Percentiles rank a stretch among this genome's conserved stretches.
Conservation (phyloP, 2,329 filamentous ascomycete genomes). For the Apiospora saccharicola region DNA sequence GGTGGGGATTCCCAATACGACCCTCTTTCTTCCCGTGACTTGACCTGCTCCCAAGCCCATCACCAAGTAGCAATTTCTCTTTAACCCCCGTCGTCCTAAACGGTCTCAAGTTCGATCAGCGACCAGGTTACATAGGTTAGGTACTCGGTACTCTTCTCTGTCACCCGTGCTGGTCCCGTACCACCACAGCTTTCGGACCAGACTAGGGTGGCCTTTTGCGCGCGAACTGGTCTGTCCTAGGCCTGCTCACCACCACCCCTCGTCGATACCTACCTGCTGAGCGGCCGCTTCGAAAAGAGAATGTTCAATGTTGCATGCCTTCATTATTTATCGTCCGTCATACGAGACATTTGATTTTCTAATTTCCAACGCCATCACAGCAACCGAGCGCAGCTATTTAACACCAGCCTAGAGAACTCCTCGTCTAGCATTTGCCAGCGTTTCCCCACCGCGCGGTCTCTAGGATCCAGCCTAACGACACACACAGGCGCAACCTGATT, state of each 20-base stretch:
- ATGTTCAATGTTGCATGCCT: constrained; percentile 21
- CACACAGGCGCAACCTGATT: constrained; percentile 28
- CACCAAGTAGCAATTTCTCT: constrained; percentile 40
- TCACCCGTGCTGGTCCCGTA: constrained; percentile 36
- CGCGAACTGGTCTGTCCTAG: constrained; percentile 3
- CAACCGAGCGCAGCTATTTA: constrained; percentile 49
- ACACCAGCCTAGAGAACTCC: constrained; percentile 44
- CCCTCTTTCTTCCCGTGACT: constrained; percentile 38
- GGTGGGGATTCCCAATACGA: constrained; percentile 46
- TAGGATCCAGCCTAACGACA: constrained; percentile 28
- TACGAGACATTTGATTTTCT: constrained; percentile 53
- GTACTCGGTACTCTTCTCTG: constrained; percentile 21
- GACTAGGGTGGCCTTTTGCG: constrained; percentile 16
- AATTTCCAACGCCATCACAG: constrained; percentile 22
- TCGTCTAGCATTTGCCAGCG: constrained; percentile 24
- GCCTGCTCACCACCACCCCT: constrained; percentile 19
- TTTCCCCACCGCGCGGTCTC: constrained; percentile 28
- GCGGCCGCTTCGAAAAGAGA: constrained; percentile 41
- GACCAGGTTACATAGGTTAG: constrained; percentile 16
- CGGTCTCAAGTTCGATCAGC: constrained; percentile 19
- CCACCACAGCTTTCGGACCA: constrained; percentile 35
- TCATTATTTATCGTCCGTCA: constrained; percentile 39
- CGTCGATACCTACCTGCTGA: constrained; percentile 24
- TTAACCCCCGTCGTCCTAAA: constrained; percentile 25
- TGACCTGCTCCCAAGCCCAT: constrained; percentile 37